Conservation (phyloP, 768 basidiomycete genomes). For the Tremella yokohamensis region DNA sequence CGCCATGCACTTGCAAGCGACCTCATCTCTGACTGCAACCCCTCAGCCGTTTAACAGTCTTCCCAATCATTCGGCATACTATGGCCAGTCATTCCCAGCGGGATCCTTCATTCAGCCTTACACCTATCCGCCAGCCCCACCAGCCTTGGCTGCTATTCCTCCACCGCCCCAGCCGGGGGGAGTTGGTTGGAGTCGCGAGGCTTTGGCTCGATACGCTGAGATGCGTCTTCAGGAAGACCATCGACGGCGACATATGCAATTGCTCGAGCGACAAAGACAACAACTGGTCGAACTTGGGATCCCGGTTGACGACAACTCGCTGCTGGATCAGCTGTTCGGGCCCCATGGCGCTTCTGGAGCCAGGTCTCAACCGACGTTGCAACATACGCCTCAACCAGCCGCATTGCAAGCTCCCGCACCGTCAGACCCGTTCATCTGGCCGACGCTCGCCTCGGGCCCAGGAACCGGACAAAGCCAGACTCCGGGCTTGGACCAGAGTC, state of each 20-base stretch:
- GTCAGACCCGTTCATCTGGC: constrained; percentile 1
- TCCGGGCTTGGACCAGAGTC: neutral
- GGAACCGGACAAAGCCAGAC: constrained; percentile 4
- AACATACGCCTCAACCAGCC: neutral
- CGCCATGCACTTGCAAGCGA: no score
- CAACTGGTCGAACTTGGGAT: constrained; percentile 43
- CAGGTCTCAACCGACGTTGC: neutral
- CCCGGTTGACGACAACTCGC: constrained; percentile 29
- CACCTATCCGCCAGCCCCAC: no score
- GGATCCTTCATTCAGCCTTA: no score
- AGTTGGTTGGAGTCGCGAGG: constrained; percentile 23
- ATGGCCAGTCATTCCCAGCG: no score
- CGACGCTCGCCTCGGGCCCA: neutral
- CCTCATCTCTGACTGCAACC: no score
- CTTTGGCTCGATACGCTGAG: constrained; percentile 42
- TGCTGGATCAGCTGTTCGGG: constrained; percentile 44
- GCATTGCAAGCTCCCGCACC: neutral
- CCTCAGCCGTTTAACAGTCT: no score
- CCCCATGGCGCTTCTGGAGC: constrained; percentile 5
- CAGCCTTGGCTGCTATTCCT: no score
- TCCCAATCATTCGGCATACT: no score
- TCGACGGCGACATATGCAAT: constrained; percentile 36
- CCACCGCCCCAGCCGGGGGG: no score
- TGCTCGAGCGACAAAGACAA: constrained; percentile 38
- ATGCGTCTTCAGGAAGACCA: constrained; percentile 47